A percentile compares a stretch with the other conserved stretches of the same genome.
phyloP scores from a whole-genome alignment of 305 asterid species.

The Stenogyne calaminthoides region DNA sequence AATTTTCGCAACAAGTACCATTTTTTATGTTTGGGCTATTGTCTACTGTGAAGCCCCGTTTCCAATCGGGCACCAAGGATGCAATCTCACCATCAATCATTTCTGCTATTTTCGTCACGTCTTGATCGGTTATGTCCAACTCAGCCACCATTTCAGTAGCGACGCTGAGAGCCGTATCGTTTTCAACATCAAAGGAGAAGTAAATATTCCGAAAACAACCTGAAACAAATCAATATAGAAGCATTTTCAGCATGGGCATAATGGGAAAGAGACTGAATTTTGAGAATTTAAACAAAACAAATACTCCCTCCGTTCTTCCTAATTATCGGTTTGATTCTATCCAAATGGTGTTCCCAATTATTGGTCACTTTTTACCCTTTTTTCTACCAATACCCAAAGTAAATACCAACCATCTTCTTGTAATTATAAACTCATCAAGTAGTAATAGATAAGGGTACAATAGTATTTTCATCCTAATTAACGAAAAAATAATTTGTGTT shows the following conservation, averaged over 20 bases:
- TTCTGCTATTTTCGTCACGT: conserved; percentile 74
- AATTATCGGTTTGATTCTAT: too few relatives aligned
- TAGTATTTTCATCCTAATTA: neutral
- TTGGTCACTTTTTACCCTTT: neutral
- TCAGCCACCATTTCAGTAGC: conserved; percentile 92
- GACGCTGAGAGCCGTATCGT: conserved; percentile 76
- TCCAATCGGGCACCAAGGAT: conserved; percentile 83
- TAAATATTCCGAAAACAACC: conserved; percentile 80
- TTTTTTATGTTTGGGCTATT: conserved; percentile 37
- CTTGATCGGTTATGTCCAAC: conserved; percentile 86
- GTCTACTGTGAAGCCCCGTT: conserved; percentile 37
- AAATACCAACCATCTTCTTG: neutral
- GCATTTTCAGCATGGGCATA: neutral
- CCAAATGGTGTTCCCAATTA: neutral
- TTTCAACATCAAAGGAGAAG: conserved; percentile 77
- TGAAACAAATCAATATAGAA: conserved; percentile 31
- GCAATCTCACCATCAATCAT: conserved; percentile 80
- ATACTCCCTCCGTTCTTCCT: neutral
- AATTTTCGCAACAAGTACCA: conserved; percentile 44
- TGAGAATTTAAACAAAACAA: conserved; percentile 1
- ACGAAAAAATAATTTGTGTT: neutral
- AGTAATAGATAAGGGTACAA: neutral
- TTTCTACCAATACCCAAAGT: neutral
- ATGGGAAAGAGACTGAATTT: neutral
- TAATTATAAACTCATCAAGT: neutral